Conservation (phyloP, 2,329 filamentous ascomycete genomes). For the Paramyrothecium sp. region DNA sequence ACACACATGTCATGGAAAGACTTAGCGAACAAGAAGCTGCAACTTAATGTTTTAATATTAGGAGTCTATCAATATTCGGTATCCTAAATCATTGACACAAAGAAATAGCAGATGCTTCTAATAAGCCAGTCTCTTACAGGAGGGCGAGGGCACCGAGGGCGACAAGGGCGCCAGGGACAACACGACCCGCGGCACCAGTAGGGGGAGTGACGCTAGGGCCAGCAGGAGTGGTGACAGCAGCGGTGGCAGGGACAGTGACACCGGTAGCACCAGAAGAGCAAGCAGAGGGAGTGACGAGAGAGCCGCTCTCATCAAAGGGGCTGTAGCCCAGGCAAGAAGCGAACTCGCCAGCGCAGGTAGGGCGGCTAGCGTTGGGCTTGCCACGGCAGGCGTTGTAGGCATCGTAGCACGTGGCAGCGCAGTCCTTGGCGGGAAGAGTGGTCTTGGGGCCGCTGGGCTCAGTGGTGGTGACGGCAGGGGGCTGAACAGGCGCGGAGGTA, state of each 20-base stretch:
- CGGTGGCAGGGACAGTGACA: background rate
- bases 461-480: background rate
- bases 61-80: no score
- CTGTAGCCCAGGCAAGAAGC: slow-evolving; percentile 20
- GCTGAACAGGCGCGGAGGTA: background rate
- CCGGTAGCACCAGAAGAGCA: slow-evolving; percentile 7
- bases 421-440: slow-evolving; percentile 4
- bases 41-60: no score
- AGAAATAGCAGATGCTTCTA: no score
- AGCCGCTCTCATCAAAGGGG: slow-evolving; percentile 14
- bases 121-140: slow-evolving; percentile 12
- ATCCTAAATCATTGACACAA: no score
- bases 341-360: slow-evolving; percentile 18
- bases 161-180: slow-evolving; percentile 17
- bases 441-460: slow-evolving; percentile 3
- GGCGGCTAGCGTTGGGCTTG: slow-evolving; percentile 13
- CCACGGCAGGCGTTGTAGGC: slow-evolving; percentile 15
- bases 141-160: slow-evolving; percentile 21
- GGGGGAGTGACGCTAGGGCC: slow-evolving; percentile 7
- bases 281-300: slow-evolving; percentile 13
- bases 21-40: no score
- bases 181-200: slow-evolving; percentile 15
- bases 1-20: no score
- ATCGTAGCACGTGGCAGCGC: slow-evolving; percentile 15
- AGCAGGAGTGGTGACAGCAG: slow-evolving; percentile 6